Evolutionary conservation across 805 yeast species (phyloP).

Genomic region (Ogataea siamensis): DNA sequence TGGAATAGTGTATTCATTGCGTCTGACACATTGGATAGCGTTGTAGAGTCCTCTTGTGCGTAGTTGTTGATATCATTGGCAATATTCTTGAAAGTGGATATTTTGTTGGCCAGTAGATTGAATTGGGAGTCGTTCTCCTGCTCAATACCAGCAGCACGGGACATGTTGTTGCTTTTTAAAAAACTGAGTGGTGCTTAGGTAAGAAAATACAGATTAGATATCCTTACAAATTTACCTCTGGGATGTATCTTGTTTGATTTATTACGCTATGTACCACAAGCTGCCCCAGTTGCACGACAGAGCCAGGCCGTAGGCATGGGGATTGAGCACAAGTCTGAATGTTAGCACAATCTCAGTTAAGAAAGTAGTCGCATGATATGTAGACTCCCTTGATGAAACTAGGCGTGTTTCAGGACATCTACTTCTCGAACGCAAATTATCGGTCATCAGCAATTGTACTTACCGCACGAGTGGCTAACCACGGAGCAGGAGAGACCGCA

Average conservation of each 20-base stretch:
- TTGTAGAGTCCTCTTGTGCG: conserved; percentile 52
- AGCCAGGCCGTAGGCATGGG: too few species aligned
- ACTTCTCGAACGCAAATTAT: conserved; percentile 39
- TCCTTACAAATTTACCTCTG: too few species aligned
- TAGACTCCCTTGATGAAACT: conserved; percentile 29
- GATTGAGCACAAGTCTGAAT: neutral
- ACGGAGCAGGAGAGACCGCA: too few species aligned
- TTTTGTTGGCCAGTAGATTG: conserved; percentile 61
- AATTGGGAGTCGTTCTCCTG: conserved; percentile 60
- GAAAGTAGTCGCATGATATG: conserved; percentile 36
- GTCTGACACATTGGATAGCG: conserved; percentile 43
- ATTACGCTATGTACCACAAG: neutral
- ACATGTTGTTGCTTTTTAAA: conserved; percentile 20
- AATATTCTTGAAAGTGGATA: conserved; percentile 60
- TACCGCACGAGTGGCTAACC: neutral
- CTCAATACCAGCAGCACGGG: conserved; percentile 32
- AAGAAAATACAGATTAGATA: too few species aligned
- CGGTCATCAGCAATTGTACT: conserved; percentile 28
- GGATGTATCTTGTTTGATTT: neutral
- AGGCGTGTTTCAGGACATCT: conserved; percentile 33
- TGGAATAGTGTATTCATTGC: conserved; percentile 49
- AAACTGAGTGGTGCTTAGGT: conserved; percentile 5
- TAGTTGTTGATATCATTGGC: conserved; percentile 67
- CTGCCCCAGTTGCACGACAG: too few species aligned
- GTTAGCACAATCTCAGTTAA: conserved; percentile 18